A percentile compares a stretch with the other conserved stretches of the same genome.
Conservation (phyloP, 352 stramenopile species). For the Pythium grandisporangium region DNA sequence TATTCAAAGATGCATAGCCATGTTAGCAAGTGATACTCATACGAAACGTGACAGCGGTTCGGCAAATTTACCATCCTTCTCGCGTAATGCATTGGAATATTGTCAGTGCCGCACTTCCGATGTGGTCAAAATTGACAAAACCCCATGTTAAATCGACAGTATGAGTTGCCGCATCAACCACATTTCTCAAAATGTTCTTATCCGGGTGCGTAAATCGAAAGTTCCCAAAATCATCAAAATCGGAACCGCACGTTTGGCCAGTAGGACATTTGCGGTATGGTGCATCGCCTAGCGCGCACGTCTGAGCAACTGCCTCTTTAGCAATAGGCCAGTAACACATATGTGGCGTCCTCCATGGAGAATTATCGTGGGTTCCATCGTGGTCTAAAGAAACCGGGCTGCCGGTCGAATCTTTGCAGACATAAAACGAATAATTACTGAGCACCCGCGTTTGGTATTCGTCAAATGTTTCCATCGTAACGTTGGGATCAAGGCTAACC, state of each 20-base stretch:
- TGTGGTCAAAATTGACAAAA: conserved; percentile 85
- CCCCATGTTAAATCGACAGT: conserved; percentile 79
- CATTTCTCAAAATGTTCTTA: conserved; percentile 17
- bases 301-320: conserved; percentile 36
- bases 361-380: conserved; percentile 27
- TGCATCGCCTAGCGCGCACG: conserved; percentile 36
- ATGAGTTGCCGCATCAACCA: conserved; percentile 38
- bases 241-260: conserved; percentile 42
- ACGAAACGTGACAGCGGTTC: too few species aligned
- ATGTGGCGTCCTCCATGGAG: conserved; percentile 37
- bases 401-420: conserved; percentile 21
- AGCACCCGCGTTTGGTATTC: conserved; percentile 23
- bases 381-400: conserved; percentile 21
- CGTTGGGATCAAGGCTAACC: conserved; percentile 26
- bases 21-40: not conserved
- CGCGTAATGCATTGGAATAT: conserved; percentile 90
- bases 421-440: conserved; percentile 23
- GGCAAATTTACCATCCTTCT: conserved; percentile 87
- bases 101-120: conserved; percentile 65
- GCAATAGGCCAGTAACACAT: conserved; percentile 89
- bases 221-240: conserved; percentile 51
- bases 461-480: conserved; percentile 18
- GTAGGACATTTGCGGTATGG: conserved; percentile 28
- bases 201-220: conserved; percentile 55
- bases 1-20: not conserved